Percentiles rank a stretch among this genome's conserved stretches.
Evolutionary conservation across 306 rosid genomes (phyloP).

Genomic region (Vachellia collinsii): DNA sequence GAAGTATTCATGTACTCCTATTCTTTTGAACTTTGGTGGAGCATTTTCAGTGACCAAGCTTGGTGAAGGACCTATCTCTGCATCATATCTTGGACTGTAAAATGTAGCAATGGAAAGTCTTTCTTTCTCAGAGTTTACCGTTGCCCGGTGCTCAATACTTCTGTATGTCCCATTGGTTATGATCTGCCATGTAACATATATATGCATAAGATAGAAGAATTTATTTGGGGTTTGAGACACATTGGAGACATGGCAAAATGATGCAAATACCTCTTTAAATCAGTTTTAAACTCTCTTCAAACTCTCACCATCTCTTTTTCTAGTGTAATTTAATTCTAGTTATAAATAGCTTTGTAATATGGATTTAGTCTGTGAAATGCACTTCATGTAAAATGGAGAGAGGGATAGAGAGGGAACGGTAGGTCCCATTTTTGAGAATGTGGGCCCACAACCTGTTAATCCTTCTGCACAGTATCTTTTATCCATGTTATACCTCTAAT

Average conservation of each 20-base stretch:
- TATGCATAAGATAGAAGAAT: background rate
- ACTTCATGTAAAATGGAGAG: background rate
- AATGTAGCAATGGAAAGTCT: no score
- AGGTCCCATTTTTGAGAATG: background rate
- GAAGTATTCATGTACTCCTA: no score
- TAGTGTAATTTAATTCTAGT: background rate
- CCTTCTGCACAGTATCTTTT: background rate
- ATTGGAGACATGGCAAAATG: background rate
- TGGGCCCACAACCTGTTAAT: background rate
- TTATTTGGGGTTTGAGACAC: background rate
- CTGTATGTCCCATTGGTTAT: no score
- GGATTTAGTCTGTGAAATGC: background rate
- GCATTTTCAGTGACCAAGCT: no score
- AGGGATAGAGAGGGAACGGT: background rate
- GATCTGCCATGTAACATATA: no score
- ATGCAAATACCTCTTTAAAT: background rate
- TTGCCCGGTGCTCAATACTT: no score
- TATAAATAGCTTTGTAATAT: background rate
- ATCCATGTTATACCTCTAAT: slow-evolving; percentile 30
- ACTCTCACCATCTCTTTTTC: background rate
- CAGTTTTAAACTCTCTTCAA: background rate
- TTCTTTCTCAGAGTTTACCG: no score
- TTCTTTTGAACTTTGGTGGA: no score
- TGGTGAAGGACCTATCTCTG: no score
- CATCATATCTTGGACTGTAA: no score